Base-by-base conservation (phyloP, 257 asterid species). In the Misopates orontium region DNA sequence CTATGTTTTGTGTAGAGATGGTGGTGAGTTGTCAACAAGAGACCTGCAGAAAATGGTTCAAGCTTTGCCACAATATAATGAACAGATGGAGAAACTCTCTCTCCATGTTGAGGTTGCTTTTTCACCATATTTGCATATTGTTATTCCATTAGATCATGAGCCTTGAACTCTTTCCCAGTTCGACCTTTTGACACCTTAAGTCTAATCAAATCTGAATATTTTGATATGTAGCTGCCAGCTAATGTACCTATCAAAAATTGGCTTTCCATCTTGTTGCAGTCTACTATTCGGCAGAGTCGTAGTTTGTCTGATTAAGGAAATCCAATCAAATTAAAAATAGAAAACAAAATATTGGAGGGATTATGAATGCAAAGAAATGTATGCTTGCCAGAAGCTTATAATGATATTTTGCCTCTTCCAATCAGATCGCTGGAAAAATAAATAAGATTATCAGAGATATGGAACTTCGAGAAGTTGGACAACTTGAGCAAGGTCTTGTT, bases 21-120 rank as follows among this genome's bases (percentile, higher is more conserved):
- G 95, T 71, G 60, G 84, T 76, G 99, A 94, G 75, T 48, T 94
- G 77, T 94, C 97, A 59, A 88, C 97, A 11, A 77, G 99, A 79
- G 99, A 90, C 63, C 70, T 94, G 78, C 97, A 94, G 89, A 94
- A 88, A 80, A 82, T 94, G 96, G 97, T 90, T 77, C 99, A 94
- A 81, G 88, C 96, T 63, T 82, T 94, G 84, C 97, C 97, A 23
- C 95, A 88, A 51, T 94, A 90, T 64, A 90, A 86, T 71, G 99
- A 94, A 71, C 94, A 83, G 85, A 90, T 86, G 91, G 99, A 90
- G 59, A 94, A 74, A 77, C 95, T 94, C 64, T 86, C 97, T 73
- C 77, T 67, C 66, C 99, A 94, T 73, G 97, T 90, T 62, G 91
- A 84, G 97, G 99, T 93, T 65, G 78, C 77, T 73, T 57, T 60